Conservation (phyloP, 2,329 filamentous ascomycete species). For the Immersiporthe knoxdaviesiana region DNA sequence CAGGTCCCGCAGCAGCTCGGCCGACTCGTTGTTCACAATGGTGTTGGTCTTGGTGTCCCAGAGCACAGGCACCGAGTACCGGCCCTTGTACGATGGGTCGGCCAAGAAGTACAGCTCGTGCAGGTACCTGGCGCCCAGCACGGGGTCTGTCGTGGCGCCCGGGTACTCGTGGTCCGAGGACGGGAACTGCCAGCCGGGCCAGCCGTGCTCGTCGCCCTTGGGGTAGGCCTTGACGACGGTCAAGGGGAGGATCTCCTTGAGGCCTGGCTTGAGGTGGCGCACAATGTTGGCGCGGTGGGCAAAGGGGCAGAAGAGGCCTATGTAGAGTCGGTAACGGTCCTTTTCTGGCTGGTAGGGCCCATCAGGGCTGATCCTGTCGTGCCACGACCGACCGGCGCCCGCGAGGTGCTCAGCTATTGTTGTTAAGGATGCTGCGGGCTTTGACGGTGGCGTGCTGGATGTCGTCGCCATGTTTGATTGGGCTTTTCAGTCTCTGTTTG, state of each 20-base stretch:
- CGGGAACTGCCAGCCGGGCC: constrained; percentile 66
- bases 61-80: constrained; percentile 63
- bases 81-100: constrained; percentile 62
- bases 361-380: constrained; percentile 34
- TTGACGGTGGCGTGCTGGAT: background rate
- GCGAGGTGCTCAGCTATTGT: constrained; percentile 21
- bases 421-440: constrained; percentile 14
- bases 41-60: constrained; percentile 62
- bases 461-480: constrained; percentile 24
- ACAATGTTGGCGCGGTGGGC: constrained; percentile 63
- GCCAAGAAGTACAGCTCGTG: constrained; percentile 66
- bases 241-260: constrained; percentile 56
- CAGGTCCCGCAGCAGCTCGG: constrained; percentile 61
- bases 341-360: constrained; percentile 35
- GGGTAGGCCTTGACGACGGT: constrained; percentile 68
- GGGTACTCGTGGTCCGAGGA: constrained; percentile 55
- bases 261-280: constrained; percentile 57
- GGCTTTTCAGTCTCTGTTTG: background rate
- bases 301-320: constrained; percentile 65
- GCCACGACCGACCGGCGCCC: constrained; percentile 33
- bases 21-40: constrained; percentile 65
- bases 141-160: constrained; percentile 61
- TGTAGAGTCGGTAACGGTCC: constrained; percentile 37
- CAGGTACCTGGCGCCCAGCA: constrained; percentile 61
- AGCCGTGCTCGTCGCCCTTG: constrained; percentile 65